phyloP scores from a whole-genome alignment of 169 alveolate species.

The Plasmodium berghei region DNA sequence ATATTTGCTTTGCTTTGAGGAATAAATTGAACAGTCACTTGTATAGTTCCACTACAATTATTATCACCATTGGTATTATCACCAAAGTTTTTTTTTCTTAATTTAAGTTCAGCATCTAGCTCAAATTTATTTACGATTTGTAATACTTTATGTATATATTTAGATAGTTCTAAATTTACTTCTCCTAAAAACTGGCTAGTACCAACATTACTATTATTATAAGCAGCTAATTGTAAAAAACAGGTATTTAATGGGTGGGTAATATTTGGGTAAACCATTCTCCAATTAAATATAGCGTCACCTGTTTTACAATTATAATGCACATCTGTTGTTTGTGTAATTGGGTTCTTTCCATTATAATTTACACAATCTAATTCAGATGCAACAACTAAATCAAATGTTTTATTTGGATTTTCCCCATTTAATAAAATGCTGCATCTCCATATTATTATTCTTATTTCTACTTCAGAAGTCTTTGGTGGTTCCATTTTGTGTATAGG shows the following conservation, averaged over 20 bases:
- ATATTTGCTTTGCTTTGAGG: constrained; percentile 92
- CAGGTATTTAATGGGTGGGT: constrained; percentile 92
- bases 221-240: constrained; percentile 90
- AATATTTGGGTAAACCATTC: constrained; percentile 90
- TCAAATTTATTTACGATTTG: constrained; percentile 85
- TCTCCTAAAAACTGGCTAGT: constrained; percentile 91
- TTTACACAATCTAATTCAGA: constrained; percentile 90
- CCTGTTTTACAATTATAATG: constrained; percentile 93
- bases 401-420: constrained; percentile 76
- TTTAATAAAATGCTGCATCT: constrained; percentile 75
- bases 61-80: constrained; percentile 33
- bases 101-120: constrained; percentile 89
- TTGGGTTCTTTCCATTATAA: constrained; percentile 84
- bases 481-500: constrained; percentile 84
- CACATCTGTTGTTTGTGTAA: constrained; percentile 91
- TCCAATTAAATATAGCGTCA: constrained; percentile 92
- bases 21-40: constrained; percentile 91
- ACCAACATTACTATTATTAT: constrained; percentile 90
- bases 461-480: constrained; percentile 88
- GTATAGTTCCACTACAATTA: constrained; percentile 88
- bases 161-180: constrained; percentile 86
- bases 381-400: constrained; percentile 84
- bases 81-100: constrained; percentile 81
- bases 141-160: constrained; percentile 89
- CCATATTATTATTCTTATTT: constrained; percentile 85